Base-by-base conservation (phyloP, 225 moss, liverwort and hornwort species). In the Bryum argenteum region DNA sequence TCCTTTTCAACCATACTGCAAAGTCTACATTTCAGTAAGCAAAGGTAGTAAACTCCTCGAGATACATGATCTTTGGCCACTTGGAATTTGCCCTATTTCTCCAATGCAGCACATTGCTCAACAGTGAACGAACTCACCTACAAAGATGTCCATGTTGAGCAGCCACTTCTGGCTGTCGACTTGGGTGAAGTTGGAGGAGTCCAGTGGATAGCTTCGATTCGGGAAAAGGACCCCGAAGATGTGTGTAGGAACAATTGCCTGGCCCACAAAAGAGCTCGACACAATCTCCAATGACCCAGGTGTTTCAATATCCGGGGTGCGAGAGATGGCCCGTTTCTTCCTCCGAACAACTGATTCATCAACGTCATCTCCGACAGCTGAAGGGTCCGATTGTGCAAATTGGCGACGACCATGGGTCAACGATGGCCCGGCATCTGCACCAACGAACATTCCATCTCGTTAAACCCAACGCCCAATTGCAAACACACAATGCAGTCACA, bases 221-320 rank as follows among this genome's bases (percentile, higher is more conserved):
- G 92, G 92, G 61, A 92, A 92, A 24, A 92, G 71, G 47, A 90
- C 86, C 19, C 90, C 90, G 71, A 92, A 92, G 18, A 88, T 73
- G 48, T 74, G 77, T 4, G 83, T 84, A 18, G 89, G 83, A n/a
- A 79, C 73, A 26, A 82, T 58, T 40, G 79, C 79, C 66, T 88
- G 76, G 19, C 85, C 89, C 20, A 85, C 83, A 73, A 85, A 89
- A 54, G 61, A 17, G n/a, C 82, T 70, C 23, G 83, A 65, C 48
- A 87, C 61, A 59, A 82, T 78, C 75, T 80, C 82, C 75, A 76
- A 54, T 41, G 51, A 53, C 63, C 56, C 78, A 63, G 65, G 37
- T 21, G 56, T 83, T 41, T 72, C 64, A 13, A 33, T 38, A 8
- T 85, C 83, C 58, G 83, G 26, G n/a, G 71, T 16, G 12, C 64